Evolutionary conservation across 768 basidiomycete species (phyloP).

Genomic region (Boletus sp.): DNA sequence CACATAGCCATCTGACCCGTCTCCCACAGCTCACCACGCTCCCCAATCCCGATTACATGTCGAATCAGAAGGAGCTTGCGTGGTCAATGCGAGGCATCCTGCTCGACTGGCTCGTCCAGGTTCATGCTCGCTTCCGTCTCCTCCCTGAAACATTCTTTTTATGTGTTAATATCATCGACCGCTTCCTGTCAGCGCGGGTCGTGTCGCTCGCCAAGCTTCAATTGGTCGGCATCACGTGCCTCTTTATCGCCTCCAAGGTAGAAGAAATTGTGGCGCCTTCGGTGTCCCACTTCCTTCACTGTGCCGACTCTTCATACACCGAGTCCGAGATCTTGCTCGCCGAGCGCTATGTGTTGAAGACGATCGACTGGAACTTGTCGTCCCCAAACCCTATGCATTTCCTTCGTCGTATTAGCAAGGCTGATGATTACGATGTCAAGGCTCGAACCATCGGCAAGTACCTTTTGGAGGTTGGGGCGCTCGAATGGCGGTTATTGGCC

Average conservation of each 20-base stretch:
- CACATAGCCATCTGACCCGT: background rate
- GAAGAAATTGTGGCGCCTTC: slow-evolving; percentile 91
- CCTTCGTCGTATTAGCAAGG: slow-evolving; percentile 86
- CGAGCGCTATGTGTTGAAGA: slow-evolving; percentile 83
- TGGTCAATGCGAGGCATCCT: slow-evolving; percentile 90
- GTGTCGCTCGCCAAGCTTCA: slow-evolving; percentile 84
- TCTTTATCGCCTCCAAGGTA: slow-evolving; percentile 88
- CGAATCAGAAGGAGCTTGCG: slow-evolving; percentile 72
- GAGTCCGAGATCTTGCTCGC: slow-evolving; percentile 83
- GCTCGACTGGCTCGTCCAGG: slow-evolving; percentile 91
- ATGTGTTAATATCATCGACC: slow-evolving; percentile 79
- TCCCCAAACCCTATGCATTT: slow-evolving; percentile 89
- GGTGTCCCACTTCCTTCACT: slow-evolving; percentile 72
- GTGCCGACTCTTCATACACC: slow-evolving; percentile 74
- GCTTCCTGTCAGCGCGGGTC: slow-evolving; percentile 65
- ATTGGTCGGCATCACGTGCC: slow-evolving; percentile 83
- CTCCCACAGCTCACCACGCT: slow-evolving; percentile 61
- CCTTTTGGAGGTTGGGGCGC: slow-evolving; percentile 77
- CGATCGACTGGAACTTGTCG: slow-evolving; percentile 80
- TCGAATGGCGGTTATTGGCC: slow-evolving; percentile 76
- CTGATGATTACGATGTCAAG: slow-evolving; percentile 85
- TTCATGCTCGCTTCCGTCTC: slow-evolving; percentile 82
- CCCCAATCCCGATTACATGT: slow-evolving; percentile 85
- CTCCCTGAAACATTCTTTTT: slow-evolving; percentile 91
- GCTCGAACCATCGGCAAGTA: slow-evolving; percentile 89